phyloP scores from a whole-genome alignment of 1,139 yeast genomes.

The Taphrina flavorubra region DNA sequence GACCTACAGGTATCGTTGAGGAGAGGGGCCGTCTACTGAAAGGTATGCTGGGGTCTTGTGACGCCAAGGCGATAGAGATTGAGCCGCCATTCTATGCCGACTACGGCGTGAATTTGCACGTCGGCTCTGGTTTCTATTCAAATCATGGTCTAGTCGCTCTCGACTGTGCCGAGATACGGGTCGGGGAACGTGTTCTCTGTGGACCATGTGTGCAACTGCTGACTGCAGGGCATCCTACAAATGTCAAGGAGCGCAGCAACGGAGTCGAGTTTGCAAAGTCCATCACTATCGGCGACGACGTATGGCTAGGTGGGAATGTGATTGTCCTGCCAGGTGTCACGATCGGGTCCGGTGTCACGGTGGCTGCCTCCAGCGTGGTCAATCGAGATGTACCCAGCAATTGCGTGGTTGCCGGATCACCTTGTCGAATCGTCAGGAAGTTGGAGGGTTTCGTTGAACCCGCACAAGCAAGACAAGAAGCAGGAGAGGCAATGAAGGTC shows the following conservation, averaged over 20 bases:
- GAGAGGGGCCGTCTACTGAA: constrained; percentile 47
- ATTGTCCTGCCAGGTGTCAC: constrained; percentile 69
- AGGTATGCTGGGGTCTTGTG: constrained; percentile 53
- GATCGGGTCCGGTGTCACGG: constrained; percentile 66
- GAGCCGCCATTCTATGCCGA: constrained; percentile 64
- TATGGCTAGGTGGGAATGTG: constrained; percentile 68
- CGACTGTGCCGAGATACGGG: constrained; percentile 65
- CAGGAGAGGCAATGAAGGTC: constrained; percentile 16
- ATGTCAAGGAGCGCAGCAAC: constrained; percentile 56
- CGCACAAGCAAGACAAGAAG: background rate
- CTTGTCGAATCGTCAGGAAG: constrained; percentile 25
- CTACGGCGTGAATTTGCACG: constrained; percentile 61
- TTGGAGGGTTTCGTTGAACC: constrained; percentile 24
- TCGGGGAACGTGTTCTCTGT: constrained; percentile 65
- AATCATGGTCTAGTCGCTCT: constrained; percentile 63
- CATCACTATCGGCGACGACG: constrained; percentile 65
- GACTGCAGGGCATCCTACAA: constrained; percentile 70
- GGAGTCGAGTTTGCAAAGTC: constrained; percentile 63
- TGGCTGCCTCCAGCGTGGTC: constrained; percentile 74
- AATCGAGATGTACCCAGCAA: constrained; percentile 44
- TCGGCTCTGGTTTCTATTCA: constrained; percentile 60
- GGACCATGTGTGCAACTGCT: constrained; percentile 69
- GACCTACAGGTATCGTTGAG: constrained; percentile 28
- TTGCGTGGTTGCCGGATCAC: constrained; percentile 14
- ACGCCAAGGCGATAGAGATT: constrained; percentile 55